Base-by-base conservation (phyloP, 1,139 yeast genomes). In the Kurtzmaniella natalensis region DNA sequence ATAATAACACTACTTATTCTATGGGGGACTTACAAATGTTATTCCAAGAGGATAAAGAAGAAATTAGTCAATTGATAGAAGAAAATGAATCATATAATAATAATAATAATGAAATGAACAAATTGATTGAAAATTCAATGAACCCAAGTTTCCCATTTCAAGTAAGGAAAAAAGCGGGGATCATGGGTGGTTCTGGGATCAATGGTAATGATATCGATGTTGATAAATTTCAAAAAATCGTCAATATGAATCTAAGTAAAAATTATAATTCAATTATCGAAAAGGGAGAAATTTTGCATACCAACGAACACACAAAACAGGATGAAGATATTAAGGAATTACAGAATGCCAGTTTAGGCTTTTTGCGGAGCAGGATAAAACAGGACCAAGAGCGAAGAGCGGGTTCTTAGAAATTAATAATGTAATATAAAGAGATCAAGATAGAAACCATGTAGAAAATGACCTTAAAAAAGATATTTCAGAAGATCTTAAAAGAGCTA, bases 31-130 rank as follows among this genome's bases (percentile, higher is more conserved):
- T 59, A 42, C 67, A 64, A 37, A 64, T 61, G 45, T 58, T 67
- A 10, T 64, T 62, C 33, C 65, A 60, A 38, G 72, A 66, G 43
- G 74, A 69, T 40, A 61, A 61, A 36, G 69, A 61, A 31, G 74
- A 69, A 41, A 63, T 68, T 13, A 41, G 49, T 20, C 46, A 47
- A 28, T 42, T 68, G 14, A 33, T 66, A 18, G 59, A 57, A 17
- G 70, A 66, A 37, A 71, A 69, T 36, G 51, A 55, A 28, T 55
- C 57, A 6, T 66, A 50, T 40, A 47, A 48, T 18, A 41, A 48
- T n/a, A 47, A 49, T n/a, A 44, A 62, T 34, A 48, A 48, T 21
- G 67, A 60, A 28, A 48, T 59, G 2, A 43, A 39, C 30, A 42
- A 33, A 30, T 34, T 32, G 16, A 24, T 46, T 21, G 28, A 28